phyloP scores from a whole-genome alignment of 805 yeast species.

The Zygoascus tannicola region DNA sequence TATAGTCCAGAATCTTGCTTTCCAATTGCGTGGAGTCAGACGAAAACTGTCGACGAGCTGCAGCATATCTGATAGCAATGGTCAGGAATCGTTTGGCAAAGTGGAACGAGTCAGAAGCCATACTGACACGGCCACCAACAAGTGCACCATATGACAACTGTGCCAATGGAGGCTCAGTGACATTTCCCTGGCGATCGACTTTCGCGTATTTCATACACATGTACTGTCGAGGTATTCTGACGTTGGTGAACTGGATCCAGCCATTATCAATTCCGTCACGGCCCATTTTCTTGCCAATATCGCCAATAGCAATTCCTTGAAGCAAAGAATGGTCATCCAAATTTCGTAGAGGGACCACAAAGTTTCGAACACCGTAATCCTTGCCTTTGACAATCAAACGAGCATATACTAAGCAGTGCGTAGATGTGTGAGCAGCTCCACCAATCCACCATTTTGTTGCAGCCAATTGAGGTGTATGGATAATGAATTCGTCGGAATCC shows the following conservation, averaged over 20 bases:
- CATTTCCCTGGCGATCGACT: constrained; percentile 62
- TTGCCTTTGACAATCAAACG: constrained; percentile 70
- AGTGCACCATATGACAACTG: constrained; percentile 84
- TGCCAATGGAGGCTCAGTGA: constrained; percentile 72
- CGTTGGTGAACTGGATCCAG: constrained; percentile 86
- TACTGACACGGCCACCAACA: constrained; percentile 78
- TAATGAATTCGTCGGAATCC: constrained; percentile 53
- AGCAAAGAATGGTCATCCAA: constrained; percentile 50
- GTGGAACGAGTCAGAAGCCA: constrained; percentile 81
- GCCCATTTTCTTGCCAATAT: constrained; percentile 93
- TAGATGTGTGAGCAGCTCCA: constrained; percentile 92
- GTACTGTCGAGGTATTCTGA: constrained; percentile 71
- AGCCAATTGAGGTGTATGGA: constrained; percentile 81
- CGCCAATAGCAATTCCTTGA: constrained; percentile 82
- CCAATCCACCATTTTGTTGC: constrained; percentile 99
- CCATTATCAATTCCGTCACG: constrained; percentile 94
- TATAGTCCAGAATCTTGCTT: constrained; percentile 72
- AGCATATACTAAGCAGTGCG: constrained; percentile 80
- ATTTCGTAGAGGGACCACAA: constrained; percentile 85
- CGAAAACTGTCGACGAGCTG: constrained; percentile 85
- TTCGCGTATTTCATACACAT: constrained; percentile 75
- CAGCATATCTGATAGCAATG: constrained; percentile 81
- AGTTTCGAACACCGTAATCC: constrained; percentile 88
- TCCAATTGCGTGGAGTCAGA: constrained; percentile 43
- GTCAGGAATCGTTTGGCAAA: constrained; percentile 71